Base-by-base conservation (phyloP, 306 rosid species). In the Lagenaria siceraria region DNA sequence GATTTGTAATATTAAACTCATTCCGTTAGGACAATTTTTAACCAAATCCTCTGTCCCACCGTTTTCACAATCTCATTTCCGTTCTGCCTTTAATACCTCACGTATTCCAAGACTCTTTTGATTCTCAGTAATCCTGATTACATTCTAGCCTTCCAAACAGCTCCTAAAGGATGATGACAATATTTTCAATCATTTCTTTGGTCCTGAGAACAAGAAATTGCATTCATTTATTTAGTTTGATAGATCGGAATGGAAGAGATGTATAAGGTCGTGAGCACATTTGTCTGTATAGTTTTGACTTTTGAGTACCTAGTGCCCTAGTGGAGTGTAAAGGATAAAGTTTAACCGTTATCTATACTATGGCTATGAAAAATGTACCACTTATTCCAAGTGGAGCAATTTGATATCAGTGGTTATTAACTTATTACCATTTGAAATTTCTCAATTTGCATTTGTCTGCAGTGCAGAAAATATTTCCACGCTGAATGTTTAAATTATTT, bases 401-500 rank as follows among this genome's bases (percentile, higher is more conserved):
- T 70, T 43, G 55, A 42, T 22, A 24, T 21, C 35, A 11, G 35
- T 43, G 56, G 31, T 22, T 43, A 22, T 21, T 46, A 12, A n/a
- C n/a, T 12, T 31, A 22, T 69, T 69, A 68, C 29, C 5, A 22
- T 10, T 36, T 69, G 54, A 21, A 40, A 43, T 42, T 42, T 42
- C 35, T 38, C 52, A 38, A 19, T 22, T 40, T 66, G 38, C 8
- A 6, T 40, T 6, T 3, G 7, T 46, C 31, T 43, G 31, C 31
- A 2, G 21, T 48, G 22, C 25, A 48, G 59, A 71, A 24, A 71
- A 71, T 48, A 14, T 48, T 55, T 4, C 36, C 75, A 43, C 24
- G 75, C 75, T 38, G 54, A 71, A 48, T 71, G 59, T 71, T 11
- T 71, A 27, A 71, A 48, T 27, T 71, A 9, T 71, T 71, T 71